These are phyloP conservation scores for Xylariaceae sp. DNA, from an alignment of 2,329 filamentous ascomycete species.

Conservation along the genomic window DNA sequence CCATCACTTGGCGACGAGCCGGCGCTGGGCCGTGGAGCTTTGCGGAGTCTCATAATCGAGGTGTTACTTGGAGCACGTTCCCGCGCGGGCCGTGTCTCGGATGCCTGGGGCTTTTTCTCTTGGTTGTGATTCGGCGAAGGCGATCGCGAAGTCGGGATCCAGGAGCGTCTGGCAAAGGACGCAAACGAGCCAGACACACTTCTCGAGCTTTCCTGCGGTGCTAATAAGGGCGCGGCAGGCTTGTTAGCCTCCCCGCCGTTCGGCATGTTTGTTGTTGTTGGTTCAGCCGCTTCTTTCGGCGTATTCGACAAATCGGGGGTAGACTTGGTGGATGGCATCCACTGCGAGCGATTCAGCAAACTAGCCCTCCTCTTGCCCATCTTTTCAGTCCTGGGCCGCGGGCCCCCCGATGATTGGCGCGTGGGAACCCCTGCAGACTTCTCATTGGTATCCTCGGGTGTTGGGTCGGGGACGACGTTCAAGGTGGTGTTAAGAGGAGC, in stretches of 20 bases:
- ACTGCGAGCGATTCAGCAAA: slow-evolving; percentile 45
- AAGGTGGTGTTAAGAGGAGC: slow-evolving; percentile 45
- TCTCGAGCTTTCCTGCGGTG: slow-evolving; percentile 34
- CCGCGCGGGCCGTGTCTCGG: slow-evolving; percentile 19
- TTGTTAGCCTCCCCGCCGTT: slow-evolving; percentile 11
- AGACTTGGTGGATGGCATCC: slow-evolving; percentile 49
- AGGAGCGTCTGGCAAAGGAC: slow-evolving; percentile 47
- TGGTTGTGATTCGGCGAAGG: slow-evolving; percentile 40
- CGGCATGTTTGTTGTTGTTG: slow-evolving; percentile 18
- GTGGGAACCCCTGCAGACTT: slow-evolving; percentile 19
- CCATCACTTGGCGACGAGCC: slow-evolving; percentile 30
- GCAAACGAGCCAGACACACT: slow-evolving; percentile 44
- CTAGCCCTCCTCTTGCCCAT: slow-evolving; percentile 42
- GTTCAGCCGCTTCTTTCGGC: slow-evolving; percentile 26
- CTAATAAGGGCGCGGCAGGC: slow-evolving; percentile 27
- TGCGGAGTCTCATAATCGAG: slow-evolving; percentile 31
- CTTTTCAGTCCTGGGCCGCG: slow-evolving; percentile 26
- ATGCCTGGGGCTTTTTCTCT: slow-evolving; percentile 24
- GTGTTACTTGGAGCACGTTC: slow-evolving; percentile 30
- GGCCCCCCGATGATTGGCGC: slow-evolving; percentile 26
- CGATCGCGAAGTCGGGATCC: slow-evolving; percentile 46
- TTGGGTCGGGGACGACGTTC: slow-evolving; percentile 33
- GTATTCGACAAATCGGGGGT: slow-evolving; percentile 34
- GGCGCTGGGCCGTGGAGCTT: slow-evolving; percentile 30
- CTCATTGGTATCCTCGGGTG: slow-evolving; percentile 28